These are phyloP conservation scores for Penicillium bialowiezense DNA, from an alignment of 495 filamentous ascomycete species.

Conservation along the genomic window DNA sequence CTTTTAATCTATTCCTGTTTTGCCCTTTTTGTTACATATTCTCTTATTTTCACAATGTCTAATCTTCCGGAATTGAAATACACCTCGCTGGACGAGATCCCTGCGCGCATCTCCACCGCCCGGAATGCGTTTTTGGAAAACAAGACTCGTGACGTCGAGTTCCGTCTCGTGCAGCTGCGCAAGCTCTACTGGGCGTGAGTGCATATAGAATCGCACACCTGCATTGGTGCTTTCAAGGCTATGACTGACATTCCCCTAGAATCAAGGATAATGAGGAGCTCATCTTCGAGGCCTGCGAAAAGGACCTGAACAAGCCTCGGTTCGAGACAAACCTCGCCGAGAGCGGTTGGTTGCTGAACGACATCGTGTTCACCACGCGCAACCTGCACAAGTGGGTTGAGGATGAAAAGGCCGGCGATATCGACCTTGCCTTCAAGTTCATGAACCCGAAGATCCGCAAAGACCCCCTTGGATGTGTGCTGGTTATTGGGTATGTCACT, in stretches of 20 bases:
- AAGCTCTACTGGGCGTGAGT: constrained; percentile 88
- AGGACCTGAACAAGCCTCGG: constrained; percentile 69
- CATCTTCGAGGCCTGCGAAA: constrained; percentile 64
- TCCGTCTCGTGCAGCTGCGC: constrained; percentile 78
- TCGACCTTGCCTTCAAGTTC: constrained; percentile 60
- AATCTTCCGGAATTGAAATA: constrained; percentile 56
- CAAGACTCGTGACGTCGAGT: constrained; percentile 78
- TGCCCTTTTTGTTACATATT: background rate
- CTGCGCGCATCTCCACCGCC: constrained; percentile 51
- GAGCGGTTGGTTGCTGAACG: constrained; percentile 68
- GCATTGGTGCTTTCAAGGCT: background rate
- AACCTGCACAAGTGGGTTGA: constrained; percentile 78
- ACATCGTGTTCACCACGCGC: constrained; percentile 71
- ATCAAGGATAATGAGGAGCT: constrained; percentile 71
- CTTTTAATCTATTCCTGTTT: constrained; percentile 1
- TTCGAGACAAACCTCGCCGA: constrained; percentile 73
- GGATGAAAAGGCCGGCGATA: constrained; percentile 72
- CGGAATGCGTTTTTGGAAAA: constrained; percentile 68
- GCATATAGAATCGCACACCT: background rate
- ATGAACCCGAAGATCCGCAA: constrained; percentile 77
- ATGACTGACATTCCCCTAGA: constrained; percentile 27
- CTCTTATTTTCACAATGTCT: constrained; percentile 14
- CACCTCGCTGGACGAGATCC: constrained; percentile 66
- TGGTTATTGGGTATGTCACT: constrained; percentile 74
- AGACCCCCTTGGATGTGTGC: constrained; percentile 78